These are phyloP conservation scores for Didymella exigua DNA, from an alignment of 2,329 filamentous ascomycete species.

Conservation along the genomic window DNA sequence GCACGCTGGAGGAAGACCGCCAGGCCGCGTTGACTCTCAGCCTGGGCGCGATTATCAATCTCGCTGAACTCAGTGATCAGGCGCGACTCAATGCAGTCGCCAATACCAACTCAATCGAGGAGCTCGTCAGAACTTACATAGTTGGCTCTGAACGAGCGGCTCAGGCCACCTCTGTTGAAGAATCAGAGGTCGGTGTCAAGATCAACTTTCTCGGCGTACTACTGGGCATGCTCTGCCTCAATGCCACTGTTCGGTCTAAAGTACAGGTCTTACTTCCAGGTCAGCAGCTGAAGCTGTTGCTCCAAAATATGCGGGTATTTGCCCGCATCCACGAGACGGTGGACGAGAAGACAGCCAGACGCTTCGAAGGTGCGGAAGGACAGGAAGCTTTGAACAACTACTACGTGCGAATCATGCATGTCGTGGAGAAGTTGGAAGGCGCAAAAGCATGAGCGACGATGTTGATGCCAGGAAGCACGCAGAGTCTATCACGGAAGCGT, in stretches of 20 bases:
- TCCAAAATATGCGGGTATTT: constrained; percentile 67
- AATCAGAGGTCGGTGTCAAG: constrained; percentile 79
- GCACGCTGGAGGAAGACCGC: constrained; percentile 54
- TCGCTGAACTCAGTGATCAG: constrained; percentile 75
- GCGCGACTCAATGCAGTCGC: constrained; percentile 52
- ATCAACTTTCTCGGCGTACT: constrained; percentile 86
- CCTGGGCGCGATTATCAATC: constrained; percentile 83
- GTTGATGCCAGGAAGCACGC: neutral
- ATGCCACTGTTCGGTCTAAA: constrained; percentile 51
- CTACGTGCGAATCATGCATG: constrained; percentile 59
- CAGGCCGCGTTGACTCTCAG: constrained; percentile 76
- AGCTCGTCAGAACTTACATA: constrained; percentile 70
- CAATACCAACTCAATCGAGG: constrained; percentile 58
- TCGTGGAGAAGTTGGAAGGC: constrained; percentile 55
- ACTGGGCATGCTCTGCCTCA: constrained; percentile 78
- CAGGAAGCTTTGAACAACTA: constrained; percentile 56
- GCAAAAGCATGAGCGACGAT: constrained; percentile 14
- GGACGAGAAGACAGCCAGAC: constrained; percentile 48
- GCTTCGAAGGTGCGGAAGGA: constrained; percentile 55
- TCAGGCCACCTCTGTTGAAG: constrained; percentile 66
- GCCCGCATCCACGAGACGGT: constrained; percentile 64
- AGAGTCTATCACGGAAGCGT: neutral
- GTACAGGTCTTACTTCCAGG: constrained; percentile 53
- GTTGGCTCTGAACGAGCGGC: constrained; percentile 68
- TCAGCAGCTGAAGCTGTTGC: constrained; percentile 56